These are phyloP conservation scores for Parietaria judaica DNA, from an alignment of 306 rosid genomes.

Conservation along the genomic window DNA sequence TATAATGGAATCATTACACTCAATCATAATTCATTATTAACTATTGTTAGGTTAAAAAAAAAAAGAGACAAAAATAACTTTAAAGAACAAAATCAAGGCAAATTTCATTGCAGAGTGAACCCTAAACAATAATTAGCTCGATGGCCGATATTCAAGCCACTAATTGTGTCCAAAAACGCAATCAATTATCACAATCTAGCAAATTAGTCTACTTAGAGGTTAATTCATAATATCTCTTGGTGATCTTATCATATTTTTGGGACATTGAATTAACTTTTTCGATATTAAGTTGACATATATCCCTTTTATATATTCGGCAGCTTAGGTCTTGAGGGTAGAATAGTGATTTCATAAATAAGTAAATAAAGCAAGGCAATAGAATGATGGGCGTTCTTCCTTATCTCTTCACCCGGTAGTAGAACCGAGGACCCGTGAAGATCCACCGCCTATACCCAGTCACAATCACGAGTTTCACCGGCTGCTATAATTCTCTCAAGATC, in stretches of 20 bases:
- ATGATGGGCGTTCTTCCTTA: constrained; percentile 11
- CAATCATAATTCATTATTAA: too few species aligned
- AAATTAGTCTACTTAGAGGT: background rate
- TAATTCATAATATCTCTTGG: background rate
- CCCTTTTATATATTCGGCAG: too few species aligned
- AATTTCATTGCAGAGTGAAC: background rate
- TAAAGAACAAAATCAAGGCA: background rate
- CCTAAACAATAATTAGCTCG: constrained; percentile 1
- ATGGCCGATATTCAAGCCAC: constrained; percentile 13
- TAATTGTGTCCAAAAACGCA: constrained; percentile 10
- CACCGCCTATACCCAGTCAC: constrained; percentile 37
- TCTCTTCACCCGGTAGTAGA: constrained; percentile 28
- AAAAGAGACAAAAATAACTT: too few species aligned
- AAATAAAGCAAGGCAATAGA: constrained; percentile 1
- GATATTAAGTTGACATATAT: background rate
- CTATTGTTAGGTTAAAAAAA: too few species aligned
- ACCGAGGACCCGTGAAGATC: constrained; percentile 54
- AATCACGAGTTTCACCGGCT: constrained; percentile 28
- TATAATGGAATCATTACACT: too few species aligned
- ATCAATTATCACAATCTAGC: constrained; percentile 5
- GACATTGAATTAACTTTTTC: background rate
- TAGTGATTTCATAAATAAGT: constrained; percentile 6
- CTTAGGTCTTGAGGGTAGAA: constrained; percentile 15
- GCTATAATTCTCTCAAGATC: background rate
- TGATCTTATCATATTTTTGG: constrained; percentile 10